These are phyloP conservation scores for Teratosphaeria pseudoeucalypti DNA, from an alignment of 2,329 filamentous ascomycete genomes.

Conservation along the genomic window DNA sequence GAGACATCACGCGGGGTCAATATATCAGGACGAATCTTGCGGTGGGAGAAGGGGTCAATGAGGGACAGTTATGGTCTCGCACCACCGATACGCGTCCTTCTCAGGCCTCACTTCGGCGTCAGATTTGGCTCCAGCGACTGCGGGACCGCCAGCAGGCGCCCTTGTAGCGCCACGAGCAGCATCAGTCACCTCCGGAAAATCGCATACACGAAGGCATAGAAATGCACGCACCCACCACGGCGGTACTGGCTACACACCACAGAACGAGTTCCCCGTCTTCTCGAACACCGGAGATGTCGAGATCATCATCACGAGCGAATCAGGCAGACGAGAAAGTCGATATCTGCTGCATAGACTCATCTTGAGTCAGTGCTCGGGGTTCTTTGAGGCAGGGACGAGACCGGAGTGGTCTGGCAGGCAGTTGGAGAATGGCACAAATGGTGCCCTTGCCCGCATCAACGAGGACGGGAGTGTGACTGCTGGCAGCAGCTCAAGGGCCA, in stretches of 20 bases:
- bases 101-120: constrained; percentile 8
- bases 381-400: constrained; percentile 63
- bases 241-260: constrained; percentile 50
- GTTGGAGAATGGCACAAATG: constrained; percentile 4
- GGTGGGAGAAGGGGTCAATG: not conserved
- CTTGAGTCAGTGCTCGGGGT: constrained; percentile 79
- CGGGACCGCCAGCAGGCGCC: not conserved
- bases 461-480: constrained; percentile 19
- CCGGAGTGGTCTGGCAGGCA: constrained; percentile 21
- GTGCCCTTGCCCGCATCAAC: constrained; percentile 14
- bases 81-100: constrained; percentile 7
- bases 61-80: constrained; percentile 9
- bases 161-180: constrained; percentile 35
- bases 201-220: constrained; percentile 51
- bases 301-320: constrained; percentile 56
- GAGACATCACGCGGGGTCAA: not conserved
- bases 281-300: constrained; percentile 86
- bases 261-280: constrained; percentile 91
- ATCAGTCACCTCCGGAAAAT: constrained; percentile 55
- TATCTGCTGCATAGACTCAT: constrained; percentile 85
- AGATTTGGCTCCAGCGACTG: constrained; percentile 11
- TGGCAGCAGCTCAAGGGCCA: constrained; percentile 26
- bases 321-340: constrained; percentile 61
- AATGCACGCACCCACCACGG: constrained; percentile 76
- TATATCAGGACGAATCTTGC: not conserved